Conservation (phyloP, 106 monocot species). For the Agapanthus africanus region DNA sequence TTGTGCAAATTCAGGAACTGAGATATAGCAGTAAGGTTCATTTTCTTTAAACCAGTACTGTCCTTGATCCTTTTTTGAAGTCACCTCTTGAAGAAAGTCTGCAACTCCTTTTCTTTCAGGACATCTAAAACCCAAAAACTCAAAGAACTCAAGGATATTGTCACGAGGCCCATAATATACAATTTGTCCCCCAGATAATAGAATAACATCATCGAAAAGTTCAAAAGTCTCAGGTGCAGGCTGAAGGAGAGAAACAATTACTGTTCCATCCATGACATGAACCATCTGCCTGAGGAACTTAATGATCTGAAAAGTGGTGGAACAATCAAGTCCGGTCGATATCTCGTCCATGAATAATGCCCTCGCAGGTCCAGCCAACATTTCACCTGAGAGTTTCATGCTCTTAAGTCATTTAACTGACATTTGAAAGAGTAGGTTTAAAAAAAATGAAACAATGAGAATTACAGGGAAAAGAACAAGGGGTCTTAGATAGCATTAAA, state of each 20-base stretch:
- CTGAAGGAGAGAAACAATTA: constrained; percentile 16
- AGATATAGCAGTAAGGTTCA: constrained; percentile 29
- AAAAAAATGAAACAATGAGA: too few relatives aligned
- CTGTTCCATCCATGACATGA: constrained; percentile 20
- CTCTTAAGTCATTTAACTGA: too few relatives aligned
- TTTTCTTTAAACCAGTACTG: constrained; percentile 32
- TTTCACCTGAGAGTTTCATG: too few relatives aligned
- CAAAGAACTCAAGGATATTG: constrained; percentile 18
- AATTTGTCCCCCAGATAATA: constrained; percentile 15
- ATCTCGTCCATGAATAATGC: constrained; percentile 25
- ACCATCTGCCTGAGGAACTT: constrained; percentile 21
- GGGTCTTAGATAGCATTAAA: too few relatives aligned
- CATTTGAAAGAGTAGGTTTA: too few relatives aligned
- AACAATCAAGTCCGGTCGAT: constrained; percentile 20
- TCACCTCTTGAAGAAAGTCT: constrained; percentile 32
- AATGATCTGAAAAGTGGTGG: constrained; percentile 18
- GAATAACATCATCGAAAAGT: constrained; percentile 21
- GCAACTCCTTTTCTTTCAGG: constrained; percentile 31
- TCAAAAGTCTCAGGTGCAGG: constrained; percentile 20
- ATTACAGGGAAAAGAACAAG: too few relatives aligned
- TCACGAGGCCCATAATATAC: constrained; percentile 16
- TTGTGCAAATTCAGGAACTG: constrained; percentile 36
- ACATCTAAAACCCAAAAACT: constrained; percentile 25
- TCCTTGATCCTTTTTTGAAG: constrained; percentile 38
- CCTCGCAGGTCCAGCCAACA: constrained; percentile 20